Conservation (phyloP, 2,329 filamentous ascomycete species). For the Ophiostoma perfectum region DNA sequence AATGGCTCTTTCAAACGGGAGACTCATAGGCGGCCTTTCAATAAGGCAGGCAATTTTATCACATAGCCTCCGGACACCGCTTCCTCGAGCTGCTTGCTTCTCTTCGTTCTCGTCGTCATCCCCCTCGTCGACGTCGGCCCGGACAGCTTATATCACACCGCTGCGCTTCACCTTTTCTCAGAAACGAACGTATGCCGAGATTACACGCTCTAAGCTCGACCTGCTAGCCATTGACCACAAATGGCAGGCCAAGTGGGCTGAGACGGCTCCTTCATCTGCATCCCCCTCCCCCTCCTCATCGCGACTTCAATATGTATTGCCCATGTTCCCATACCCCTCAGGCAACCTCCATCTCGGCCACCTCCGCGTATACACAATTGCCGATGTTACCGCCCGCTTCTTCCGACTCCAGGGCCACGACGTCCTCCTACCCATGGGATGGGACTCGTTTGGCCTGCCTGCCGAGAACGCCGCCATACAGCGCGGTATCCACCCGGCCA, state of each 20-base stretch:
- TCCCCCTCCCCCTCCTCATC: slow-evolving; percentile 21
- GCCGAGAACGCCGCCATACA: slow-evolving; percentile 90
- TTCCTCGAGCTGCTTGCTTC: neutral
- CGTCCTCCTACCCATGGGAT: slow-evolving; percentile 85
- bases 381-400: slow-evolving; percentile 76
- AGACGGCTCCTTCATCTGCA: slow-evolving; percentile 22
- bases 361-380: slow-evolving; percentile 83
- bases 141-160: neutral
- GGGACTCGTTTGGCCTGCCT: slow-evolving; percentile 87
- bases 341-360: slow-evolving; percentile 83
- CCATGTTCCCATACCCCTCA: slow-evolving; percentile 93
- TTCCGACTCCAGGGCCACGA: slow-evolving; percentile 66
- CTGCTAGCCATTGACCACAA: slow-evolving; percentile 46
- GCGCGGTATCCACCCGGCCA: slow-evolving; percentile 67
- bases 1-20: slow-evolving; percentile 19
- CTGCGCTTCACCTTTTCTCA: slow-evolving; percentile 19
- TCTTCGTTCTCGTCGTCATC: slow-evolving; percentile 2
- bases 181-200: slow-evolving; percentile 33
- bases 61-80: neutral
- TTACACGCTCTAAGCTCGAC: slow-evolving; percentile 35
- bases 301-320: slow-evolving; percentile 61
- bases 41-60: neutral
- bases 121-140: neutral
- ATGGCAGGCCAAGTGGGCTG: slow-evolving; percentile 47
- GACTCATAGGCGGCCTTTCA: slow-evolving; percentile 30